A percentile compares a stretch with the other conserved stretches of the same genome.
phyloP scores from a whole-genome alignment of 805 yeast species.

The Candida koratica region DNA sequence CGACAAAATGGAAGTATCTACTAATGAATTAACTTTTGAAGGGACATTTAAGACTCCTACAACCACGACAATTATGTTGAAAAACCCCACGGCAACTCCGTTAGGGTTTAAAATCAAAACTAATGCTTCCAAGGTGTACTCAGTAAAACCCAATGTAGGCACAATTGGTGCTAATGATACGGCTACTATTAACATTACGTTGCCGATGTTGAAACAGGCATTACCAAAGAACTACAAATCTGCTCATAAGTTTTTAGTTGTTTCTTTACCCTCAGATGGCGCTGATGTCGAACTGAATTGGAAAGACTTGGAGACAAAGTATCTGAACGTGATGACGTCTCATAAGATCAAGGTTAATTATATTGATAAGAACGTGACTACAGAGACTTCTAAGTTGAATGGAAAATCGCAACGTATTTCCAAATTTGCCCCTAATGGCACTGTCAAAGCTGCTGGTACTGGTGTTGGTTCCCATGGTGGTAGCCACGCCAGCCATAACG shows the following conservation, averaged over 20 bases:
- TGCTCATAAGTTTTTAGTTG: slow-evolving; percentile 88
- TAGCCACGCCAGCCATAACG: no score
- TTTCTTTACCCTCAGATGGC: slow-evolving; percentile 73
- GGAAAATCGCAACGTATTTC: slow-evolving; percentile 17
- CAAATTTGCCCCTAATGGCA: slow-evolving; percentile 17
- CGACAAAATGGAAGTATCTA: slow-evolving; percentile 13
- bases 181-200: slow-evolving; percentile 71
- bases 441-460: slow-evolving; percentile 1
- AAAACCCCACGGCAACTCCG: slow-evolving; percentile 52
- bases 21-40: slow-evolving; percentile 20
- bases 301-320: slow-evolving; percentile 62
- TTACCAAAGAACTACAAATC: slow-evolving; percentile 72
- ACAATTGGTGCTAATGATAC: slow-evolving; percentile 69
- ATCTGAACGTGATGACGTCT: slow-evolving; percentile 50
- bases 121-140: slow-evolving; percentile 91
- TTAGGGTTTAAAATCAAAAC: slow-evolving; percentile 94
- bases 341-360: slow-evolving; percentile 65
- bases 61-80: slow-evolving; percentile 54
- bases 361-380: slow-evolving; percentile 20
- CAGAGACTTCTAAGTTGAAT: slow-evolving; percentile 12
- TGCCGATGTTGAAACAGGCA: slow-evolving; percentile 74
- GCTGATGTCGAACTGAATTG: slow-evolving; percentile 67
- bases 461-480: no score
- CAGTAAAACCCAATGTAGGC: slow-evolving; percentile 94
- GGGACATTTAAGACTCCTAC: slow-evolving; percentile 75